Evolutionary conservation across 805 yeast genomes (phyloP), one percentile per base, ranked within the genome.

Genomic region (Pichia cabralensis): DNA sequence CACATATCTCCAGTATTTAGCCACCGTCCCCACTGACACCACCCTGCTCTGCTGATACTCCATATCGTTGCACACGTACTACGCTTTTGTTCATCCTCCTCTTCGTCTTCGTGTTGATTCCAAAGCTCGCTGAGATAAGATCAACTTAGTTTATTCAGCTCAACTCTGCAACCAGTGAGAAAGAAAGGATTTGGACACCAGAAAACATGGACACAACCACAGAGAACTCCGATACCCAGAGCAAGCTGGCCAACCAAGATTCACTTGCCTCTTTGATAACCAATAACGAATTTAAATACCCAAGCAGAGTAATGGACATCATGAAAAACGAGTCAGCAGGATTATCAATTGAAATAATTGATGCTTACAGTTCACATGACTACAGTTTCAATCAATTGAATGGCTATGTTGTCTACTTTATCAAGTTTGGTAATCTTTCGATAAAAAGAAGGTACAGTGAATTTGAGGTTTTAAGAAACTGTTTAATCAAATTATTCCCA

Each of bases 371-470:
- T 52, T 80, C 83, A 34, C 78, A 72, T 40, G 96, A 89, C 47
- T 85, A 88, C 9, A 72, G 73, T 47, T 48, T 53, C 17, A 56
- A 51, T 24, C 43, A 45, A 44, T 29, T 52, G 7, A 55, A 52
- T 31, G 60, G 62, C 2, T 89, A 79, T 46, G 76, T 89, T 18
- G 84, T 86, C 0, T 89, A 92, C 53, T 78, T 94, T 3, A 82
- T 89, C 40, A 67, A 70, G 41, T 61, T 76, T n/a, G 78, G 65
- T 7, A 62, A 65, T 16, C 62, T 72, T 27, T 62, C 68, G 12
- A 88, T 85, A 5, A 74, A 88, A 31, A 65, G 98, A 47, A 66
- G 97, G 29, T 92, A 92, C 54, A 80, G 95, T 22, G 98, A 92
- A 53, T 92, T 92, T 53, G 96, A 84, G 49, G 74, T 82, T 32